Conservation (phyloP, 257 asterid species). For the Ocimum tenuiflorum region DNA sequence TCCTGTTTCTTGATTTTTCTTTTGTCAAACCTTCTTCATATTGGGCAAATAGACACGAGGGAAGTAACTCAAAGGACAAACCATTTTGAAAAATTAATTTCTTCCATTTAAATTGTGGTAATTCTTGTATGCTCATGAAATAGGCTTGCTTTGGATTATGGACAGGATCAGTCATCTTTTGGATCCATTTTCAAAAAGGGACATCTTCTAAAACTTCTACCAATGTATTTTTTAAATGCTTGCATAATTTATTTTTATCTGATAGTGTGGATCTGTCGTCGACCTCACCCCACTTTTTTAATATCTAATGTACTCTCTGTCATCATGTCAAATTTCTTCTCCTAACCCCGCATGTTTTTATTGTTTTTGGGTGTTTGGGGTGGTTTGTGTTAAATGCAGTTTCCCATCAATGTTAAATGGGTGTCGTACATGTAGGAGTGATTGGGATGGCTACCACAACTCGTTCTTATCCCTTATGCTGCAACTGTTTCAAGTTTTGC, state of each 20-base stretch:
- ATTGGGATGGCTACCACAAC: not conserved
- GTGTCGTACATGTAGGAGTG: not conserved
- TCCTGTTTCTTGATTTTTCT: not conserved
- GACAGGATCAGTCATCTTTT: not conserved
- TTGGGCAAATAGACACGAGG: not conserved
- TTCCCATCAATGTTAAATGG: not conserved
- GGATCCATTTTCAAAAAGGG: not conserved
- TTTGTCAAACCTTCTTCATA: not conserved
- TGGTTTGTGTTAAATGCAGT: not conserved
- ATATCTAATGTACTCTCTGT: not conserved
- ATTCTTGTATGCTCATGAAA: not conserved
- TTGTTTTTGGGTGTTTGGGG: not conserved
- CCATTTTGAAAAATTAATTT: not conserved
- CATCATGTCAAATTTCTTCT: not conserved
- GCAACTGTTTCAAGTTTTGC: not conserved
- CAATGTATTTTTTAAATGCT: not conserved
- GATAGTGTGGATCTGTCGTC: not conserved
- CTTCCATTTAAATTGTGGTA: not conserved
- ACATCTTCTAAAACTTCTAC: not conserved
- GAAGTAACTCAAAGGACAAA: not conserved
- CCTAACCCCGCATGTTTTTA: not conserved
- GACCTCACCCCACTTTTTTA: too few relatives aligned
- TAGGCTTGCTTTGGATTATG: not conserved
- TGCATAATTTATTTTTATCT: not conserved
- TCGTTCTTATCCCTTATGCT: not conserved